Evolutionary conservation across 2,329 filamentous ascomycete species (phyloP).

Genomic region (Daldinia sp.): DNA sequence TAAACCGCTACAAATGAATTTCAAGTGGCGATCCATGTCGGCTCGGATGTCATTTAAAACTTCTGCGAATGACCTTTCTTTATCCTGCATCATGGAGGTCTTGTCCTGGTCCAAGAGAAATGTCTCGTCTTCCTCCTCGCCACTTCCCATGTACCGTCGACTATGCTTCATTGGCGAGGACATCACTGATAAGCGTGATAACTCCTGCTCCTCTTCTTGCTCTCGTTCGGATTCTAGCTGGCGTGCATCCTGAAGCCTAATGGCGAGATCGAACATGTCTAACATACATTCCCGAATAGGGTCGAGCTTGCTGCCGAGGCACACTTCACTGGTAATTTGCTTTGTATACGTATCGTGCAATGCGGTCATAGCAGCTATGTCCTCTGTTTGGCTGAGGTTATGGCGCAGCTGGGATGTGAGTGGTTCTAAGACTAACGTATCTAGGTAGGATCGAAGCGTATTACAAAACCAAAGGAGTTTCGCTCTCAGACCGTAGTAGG

Average conservation of each 20-base stretch:
- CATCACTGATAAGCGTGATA: conserved; percentile 55
- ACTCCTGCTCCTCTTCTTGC: conserved; percentile 55
- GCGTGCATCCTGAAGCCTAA: conserved; percentile 75
- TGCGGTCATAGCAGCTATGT: conserved; percentile 84
- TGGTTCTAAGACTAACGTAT: conserved; percentile 76
- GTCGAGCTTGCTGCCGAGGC: conserved; percentile 75
- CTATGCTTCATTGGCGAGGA: conserved; percentile 50
- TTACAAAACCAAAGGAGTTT: conserved; percentile 83
- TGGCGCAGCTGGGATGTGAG: conserved; percentile 67
- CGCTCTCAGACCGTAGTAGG: conserved; percentile 73
- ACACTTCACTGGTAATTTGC: conserved; percentile 73
- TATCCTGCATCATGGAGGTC: conserved; percentile 49
- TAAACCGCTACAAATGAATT: conserved; percentile 79
- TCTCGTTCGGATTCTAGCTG: conserved; percentile 54
- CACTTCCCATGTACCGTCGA: conserved; percentile 46
- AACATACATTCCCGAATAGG: conserved; percentile 80
- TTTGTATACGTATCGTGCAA: conserved; percentile 74
- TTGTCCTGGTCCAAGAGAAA: conserved; percentile 51
- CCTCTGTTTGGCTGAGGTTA: conserved; percentile 70
- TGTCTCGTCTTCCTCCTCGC: conserved; percentile 51
- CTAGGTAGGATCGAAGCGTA: conserved; percentile 80
- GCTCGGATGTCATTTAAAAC: conserved; percentile 68
- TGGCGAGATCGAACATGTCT: conserved; percentile 80
- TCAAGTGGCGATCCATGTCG: conserved; percentile 74
- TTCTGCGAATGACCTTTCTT: conserved; percentile 61